Evolutionary conservation across 2,329 filamentous ascomycete genomes (phyloP).

Genomic region (Epichloe bromicola): DNA sequence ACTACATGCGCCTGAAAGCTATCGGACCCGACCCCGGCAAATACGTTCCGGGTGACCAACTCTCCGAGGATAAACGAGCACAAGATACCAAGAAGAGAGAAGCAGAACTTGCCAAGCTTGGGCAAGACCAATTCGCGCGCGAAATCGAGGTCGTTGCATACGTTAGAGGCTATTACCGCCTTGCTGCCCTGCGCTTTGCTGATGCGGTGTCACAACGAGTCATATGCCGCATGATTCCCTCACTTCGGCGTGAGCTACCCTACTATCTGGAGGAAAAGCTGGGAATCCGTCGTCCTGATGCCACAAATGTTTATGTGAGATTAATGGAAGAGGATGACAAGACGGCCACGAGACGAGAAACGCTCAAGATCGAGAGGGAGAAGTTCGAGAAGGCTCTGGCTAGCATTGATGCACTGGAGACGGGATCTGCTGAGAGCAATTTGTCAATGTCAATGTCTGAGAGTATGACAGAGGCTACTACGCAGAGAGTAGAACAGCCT

Average conservation of each 20-base stretch:
- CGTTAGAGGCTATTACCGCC: constrained; percentile 55
- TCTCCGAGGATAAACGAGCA: constrained; percentile 34
- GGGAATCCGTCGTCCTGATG: constrained; percentile 22
- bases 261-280: constrained; percentile 31
- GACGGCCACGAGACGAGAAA: constrained; percentile 27
- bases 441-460: constrained; percentile 4
- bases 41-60: constrained; percentile 5
- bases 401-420: constrained; percentile 31
- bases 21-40: constrained; percentile 14
- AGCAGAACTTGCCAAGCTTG: constrained; percentile 33
- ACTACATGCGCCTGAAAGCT: constrained; percentile 34
- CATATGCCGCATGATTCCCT: constrained; percentile 35
- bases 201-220: constrained; percentile 39
- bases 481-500: constrained; percentile 4
- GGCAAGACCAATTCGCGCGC: constrained; percentile 41
- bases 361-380: constrained; percentile 28
- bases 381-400: constrained; percentile 34
- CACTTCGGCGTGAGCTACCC: constrained; percentile 26
- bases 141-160: constrained; percentile 52
- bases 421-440: constrained; percentile 12
- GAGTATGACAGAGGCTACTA: constrained; percentile 10
- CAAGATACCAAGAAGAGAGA: constrained; percentile 31
- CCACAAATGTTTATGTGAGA: constrained; percentile 21
- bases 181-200: constrained; percentile 50
- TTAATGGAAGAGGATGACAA: constrained; percentile 36